Conservation (phyloP, 1,284 basidiomycete species). For the Cryptococcus sp. region DNA sequence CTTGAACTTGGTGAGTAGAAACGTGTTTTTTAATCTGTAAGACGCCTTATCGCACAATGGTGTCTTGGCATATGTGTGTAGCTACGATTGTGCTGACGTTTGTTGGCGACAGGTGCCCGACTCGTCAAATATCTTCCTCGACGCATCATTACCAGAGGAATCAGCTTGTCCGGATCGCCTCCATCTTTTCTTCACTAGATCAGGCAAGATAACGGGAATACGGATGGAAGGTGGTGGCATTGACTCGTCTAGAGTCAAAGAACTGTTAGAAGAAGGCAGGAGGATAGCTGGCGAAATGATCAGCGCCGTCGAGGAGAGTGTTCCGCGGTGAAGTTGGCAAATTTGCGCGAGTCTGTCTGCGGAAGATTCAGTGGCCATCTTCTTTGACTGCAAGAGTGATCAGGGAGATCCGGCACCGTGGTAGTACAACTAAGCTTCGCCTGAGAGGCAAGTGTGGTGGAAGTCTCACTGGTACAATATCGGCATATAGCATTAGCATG, state of each 20-base stretch:
- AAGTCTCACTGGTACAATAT: too few species aligned
- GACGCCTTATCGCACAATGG: too few species aligned
- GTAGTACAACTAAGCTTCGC: too few species aligned
- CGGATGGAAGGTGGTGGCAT: conserved; percentile 48
- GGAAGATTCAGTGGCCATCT: neutral
- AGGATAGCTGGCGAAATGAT: conserved; percentile 30
- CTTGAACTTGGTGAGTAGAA: conserved; percentile 42
- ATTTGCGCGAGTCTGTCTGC: neutral
- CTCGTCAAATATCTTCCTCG: conserved; percentile 37
- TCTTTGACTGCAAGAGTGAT: neutral
- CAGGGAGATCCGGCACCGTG: too few species aligned
- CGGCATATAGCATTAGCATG: too few species aligned
- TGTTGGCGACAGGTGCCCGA: conserved; percentile 30
- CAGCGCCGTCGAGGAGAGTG: conserved; percentile 20
- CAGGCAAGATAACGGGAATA: conserved; percentile 45
- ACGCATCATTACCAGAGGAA: conserved; percentile 50
- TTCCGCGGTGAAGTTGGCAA: conserved; percentile 9
- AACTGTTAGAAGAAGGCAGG: conserved; percentile 32
- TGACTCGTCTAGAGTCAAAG: conserved; percentile 29
- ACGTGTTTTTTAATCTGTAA: neutral
- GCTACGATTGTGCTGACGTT: neutral
- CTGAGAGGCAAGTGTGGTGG: too few species aligned
- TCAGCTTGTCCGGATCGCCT: conserved; percentile 47
- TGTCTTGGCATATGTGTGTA: too few species aligned
- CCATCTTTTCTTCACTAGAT: conserved; percentile 40